phyloP scores from a whole-genome alignment of 202 grass and related monocot genomes.

The Bolboschoenoplectus hybrid region DNA sequence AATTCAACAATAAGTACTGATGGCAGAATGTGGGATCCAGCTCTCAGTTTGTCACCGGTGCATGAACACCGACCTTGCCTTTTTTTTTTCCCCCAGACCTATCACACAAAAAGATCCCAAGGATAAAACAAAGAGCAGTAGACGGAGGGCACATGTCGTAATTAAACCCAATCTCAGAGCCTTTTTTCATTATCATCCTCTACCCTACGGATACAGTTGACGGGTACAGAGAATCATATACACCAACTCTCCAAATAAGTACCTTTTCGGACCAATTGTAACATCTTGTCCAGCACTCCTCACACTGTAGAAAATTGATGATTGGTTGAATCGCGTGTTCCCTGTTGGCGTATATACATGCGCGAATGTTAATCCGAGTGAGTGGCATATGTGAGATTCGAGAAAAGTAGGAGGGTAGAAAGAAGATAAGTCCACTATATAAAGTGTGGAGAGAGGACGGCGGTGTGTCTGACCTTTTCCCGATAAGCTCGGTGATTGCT shows the following conservation, averaged over 20 bases:
- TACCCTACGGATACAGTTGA: background rate
- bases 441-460: constrained; percentile 41
- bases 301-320: background rate
- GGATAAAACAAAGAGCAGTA: background rate
- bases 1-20: background rate
- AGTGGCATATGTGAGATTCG: constrained; percentile 12
- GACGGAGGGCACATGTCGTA: constrained; percentile 23
- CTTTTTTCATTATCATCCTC: background rate
- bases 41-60: background rate
- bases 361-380: too few species aligned
- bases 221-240: background rate
- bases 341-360: background rate
- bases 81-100: background rate
- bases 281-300: background rate
- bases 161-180: background rate
- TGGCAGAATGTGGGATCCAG: background rate
- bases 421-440: background rate
- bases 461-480: constrained; percentile 43
- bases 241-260: background rate
- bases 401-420: background rate
- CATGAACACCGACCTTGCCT: background rate
- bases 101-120: constrained; percentile 1
- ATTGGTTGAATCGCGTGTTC: background rate
- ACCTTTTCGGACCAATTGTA: background rate
- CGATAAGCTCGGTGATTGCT: constrained; percentile 54